These are phyloP conservation scores for Tremellales sp. DNA, from an alignment of 1,284 basidiomycete species.

Conservation along the genomic window DNA sequence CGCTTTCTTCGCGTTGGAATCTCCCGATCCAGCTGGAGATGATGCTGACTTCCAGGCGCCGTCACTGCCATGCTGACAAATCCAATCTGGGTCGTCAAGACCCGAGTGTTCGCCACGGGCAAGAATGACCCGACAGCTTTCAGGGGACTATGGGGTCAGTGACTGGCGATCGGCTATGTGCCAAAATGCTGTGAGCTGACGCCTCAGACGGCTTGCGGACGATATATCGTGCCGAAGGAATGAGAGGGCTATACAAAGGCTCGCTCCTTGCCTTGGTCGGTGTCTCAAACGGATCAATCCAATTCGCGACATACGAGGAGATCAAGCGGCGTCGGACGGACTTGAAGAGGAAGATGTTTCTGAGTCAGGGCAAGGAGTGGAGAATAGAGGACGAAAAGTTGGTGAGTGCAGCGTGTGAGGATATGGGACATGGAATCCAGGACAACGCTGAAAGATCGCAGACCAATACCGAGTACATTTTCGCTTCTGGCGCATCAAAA, in stretches of 20 bases:
- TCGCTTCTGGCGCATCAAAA: conserved; percentile 90
- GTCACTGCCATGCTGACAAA: conserved; percentile 93
- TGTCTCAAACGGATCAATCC: conserved; percentile 91
- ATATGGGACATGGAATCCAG: not conserved
- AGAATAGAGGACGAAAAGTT: conserved; percentile 74
- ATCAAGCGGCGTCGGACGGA: conserved; percentile 87
- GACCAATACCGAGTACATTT: conserved; percentile 88
- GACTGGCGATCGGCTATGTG: not conserved
- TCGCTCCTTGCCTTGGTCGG: conserved; percentile 86
- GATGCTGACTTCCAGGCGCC: conserved; percentile 58
- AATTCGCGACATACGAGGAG: conserved; percentile 95
- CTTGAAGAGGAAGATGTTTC: conserved; percentile 61
- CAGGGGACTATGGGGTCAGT: conserved; percentile 71
- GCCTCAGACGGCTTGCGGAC: conserved; percentile 69
- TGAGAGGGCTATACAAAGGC: conserved; percentile 78
- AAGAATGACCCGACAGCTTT: conserved; percentile 65
- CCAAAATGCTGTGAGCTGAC: not conserved
- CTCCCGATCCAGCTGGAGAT: not conserved
- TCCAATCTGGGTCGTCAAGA: conserved; percentile 97
- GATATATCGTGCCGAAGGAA: conserved; percentile 69
- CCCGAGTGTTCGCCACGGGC: conserved; percentile 88
- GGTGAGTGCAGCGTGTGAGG: conserved; percentile 58
- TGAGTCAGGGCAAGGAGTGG: conserved; percentile 60
- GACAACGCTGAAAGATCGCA: conserved; percentile 48
- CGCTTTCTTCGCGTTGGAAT: not conserved